phyloP scores from a whole-genome alignment of 352 stramenopile genomes.

The Pythium sukuiense region DNA sequence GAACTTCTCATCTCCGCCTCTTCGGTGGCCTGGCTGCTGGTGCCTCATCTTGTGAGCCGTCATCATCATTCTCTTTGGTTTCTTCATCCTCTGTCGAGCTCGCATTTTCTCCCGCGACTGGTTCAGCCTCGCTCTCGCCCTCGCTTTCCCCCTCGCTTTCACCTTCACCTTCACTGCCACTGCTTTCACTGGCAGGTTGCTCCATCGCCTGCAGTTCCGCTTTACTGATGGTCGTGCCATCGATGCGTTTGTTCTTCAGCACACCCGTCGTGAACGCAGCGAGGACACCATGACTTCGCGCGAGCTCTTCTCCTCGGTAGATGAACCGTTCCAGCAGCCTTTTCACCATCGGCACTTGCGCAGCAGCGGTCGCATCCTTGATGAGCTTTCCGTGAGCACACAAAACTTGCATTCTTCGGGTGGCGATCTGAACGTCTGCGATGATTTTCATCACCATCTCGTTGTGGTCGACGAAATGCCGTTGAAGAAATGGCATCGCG shows the following conservation, averaged over 20 bases:
- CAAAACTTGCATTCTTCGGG: slow-evolving; percentile 57
- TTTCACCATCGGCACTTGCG: slow-evolving; percentile 68
- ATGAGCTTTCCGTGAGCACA: slow-evolving; percentile 64
- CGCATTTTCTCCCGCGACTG: not conserved
- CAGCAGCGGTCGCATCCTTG: slow-evolving; percentile 47
- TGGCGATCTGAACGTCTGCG: slow-evolving; percentile 56
- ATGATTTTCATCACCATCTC: slow-evolving; percentile 55
- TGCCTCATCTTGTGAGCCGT: not conserved
- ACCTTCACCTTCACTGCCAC: slow-evolving; percentile 17
- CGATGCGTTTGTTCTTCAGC: slow-evolving; percentile 67
- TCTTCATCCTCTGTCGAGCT: slow-evolving; percentile 2
- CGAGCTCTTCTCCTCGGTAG: slow-evolving; percentile 55
- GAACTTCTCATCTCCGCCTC: slow-evolving; percentile 17
- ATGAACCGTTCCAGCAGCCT: slow-evolving; percentile 62
- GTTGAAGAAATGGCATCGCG: slow-evolving; percentile 58
- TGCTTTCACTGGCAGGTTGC: slow-evolving; percentile 21
- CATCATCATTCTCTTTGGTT: slow-evolving; percentile 7
- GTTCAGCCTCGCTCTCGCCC: not conserved
- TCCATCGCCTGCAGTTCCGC: slow-evolving; percentile 36
- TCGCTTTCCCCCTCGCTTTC: slow-evolving; percentile 25
- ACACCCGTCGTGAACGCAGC: slow-evolving; percentile 62
- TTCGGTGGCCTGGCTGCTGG: slow-evolving; percentile 4
- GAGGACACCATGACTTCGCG: slow-evolving; percentile 51
- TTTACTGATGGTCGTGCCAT: slow-evolving; percentile 59
- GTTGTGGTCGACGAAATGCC: slow-evolving; percentile 47